Percentiles rank a stretch among this genome's conserved stretches.
These are phyloP conservation scores for Citrullus colocynthis DNA, from an alignment of 306 rosid species.

Conservation along the genomic window DNA sequence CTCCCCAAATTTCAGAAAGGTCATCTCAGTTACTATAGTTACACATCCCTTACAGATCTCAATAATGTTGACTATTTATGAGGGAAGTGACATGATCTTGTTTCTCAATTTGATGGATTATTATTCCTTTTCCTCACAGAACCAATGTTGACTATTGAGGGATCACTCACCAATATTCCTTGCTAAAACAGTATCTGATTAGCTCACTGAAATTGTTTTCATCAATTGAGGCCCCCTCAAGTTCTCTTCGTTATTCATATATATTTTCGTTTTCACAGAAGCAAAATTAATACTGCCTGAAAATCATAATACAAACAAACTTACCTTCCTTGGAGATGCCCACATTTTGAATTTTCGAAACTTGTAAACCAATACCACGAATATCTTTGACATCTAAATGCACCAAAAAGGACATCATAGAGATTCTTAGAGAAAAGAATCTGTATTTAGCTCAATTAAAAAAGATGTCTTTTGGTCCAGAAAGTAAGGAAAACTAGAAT, in stretches of 20 bases:
- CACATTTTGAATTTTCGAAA: conserved; percentile 65
- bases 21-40: background rate
- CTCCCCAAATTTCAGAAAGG: background rate
- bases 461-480: background rate
- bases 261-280: background rate
- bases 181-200: background rate
- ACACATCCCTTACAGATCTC: background rate
- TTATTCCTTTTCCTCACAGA: background rate
- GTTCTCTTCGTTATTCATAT: background rate
- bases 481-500: background rate
- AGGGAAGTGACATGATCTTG: background rate
- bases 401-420: conserved; percentile 12
- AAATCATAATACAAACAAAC: background rate
- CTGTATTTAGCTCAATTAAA: background rate
- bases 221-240: background rate
- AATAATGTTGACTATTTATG: background rate
- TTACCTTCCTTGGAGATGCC: conserved; percentile 65
- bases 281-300: background rate
- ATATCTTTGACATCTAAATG: conserved; percentile 76
- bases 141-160: background rate
- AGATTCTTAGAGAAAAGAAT: conserved; percentile 4
- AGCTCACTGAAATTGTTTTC: background rate
- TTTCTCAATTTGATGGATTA: background rate
- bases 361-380: conserved; percentile 92
- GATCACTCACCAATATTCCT: background rate